These are phyloP conservation scores for Golubevia sp. DNA, from an alignment of 1,284 basidiomycete genomes.

Conservation along the genomic window DNA sequence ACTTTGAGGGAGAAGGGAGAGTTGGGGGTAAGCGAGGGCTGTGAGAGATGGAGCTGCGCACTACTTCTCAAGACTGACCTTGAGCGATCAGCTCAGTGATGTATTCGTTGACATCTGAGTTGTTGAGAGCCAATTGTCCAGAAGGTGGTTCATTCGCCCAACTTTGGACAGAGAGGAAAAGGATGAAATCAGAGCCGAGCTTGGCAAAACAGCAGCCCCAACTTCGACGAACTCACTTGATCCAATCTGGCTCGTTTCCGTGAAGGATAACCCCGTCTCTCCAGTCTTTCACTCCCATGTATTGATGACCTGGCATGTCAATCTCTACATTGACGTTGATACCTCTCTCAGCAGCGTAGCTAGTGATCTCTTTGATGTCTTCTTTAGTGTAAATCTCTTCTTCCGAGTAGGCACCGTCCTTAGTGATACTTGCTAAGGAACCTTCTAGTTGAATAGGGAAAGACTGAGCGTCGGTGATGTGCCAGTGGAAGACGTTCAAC, in stretches of 20 bases:
- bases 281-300: slow-evolving; percentile 24
- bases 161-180: not conserved
- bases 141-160: slow-evolving; percentile 44
- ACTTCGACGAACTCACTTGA: slow-evolving; percentile 7
- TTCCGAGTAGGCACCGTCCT: slow-evolving; percentile 36
- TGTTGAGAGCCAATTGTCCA: slow-evolving; percentile 38
- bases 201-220: slow-evolving; percentile 8
- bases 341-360: slow-evolving; percentile 34
- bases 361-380: slow-evolving; percentile 28
- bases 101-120: slow-evolving; percentile 17
- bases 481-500: not conserved
- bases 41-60: too few relatives aligned
- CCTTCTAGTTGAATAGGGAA: slow-evolving; percentile 38
- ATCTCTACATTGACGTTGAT: slow-evolving; percentile 51
- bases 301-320: slow-evolving; percentile 54
- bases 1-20: too few relatives aligned
- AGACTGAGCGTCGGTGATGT: slow-evolving; percentile 42
- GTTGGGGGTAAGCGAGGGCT: too few relatives aligned
- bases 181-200: not conserved
- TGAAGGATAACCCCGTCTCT: slow-evolving; percentile 26
- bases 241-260: slow-evolving; percentile 21
- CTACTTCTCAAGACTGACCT: too few relatives aligned
- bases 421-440: slow-evolving; percentile 22
- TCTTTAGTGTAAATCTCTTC: slow-evolving; percentile 30
- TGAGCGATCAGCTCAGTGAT: slow-evolving; percentile 13